These are phyloP conservation scores for Alternaria alternata DNA, from an alignment of 2,329 filamentous ascomycete genomes.

Conservation along the genomic window DNA sequence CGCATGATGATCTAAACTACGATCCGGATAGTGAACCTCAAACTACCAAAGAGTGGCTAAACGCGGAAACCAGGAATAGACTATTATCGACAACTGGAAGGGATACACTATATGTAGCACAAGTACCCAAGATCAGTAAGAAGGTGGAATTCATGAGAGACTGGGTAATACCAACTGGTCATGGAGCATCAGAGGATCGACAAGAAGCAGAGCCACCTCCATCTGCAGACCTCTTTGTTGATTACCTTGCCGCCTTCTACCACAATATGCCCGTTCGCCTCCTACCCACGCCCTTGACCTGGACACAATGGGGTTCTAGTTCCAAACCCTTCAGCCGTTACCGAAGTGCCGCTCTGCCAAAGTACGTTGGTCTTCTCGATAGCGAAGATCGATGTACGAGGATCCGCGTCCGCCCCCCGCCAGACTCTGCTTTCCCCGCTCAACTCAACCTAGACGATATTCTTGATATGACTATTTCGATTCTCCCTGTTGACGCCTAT, in stretches of 20 bases:
- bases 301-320: slow-evolving; percentile 58
- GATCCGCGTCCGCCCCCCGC: slow-evolving; percentile 61
- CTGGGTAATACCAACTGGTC: slow-evolving; percentile 48
- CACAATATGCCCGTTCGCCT: slow-evolving; percentile 61
- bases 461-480: slow-evolving; percentile 63
- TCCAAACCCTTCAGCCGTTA: slow-evolving; percentile 1
- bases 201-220: slow-evolving; percentile 9
- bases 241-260: slow-evolving; percentile 62
- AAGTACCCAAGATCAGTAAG: slow-evolving; percentile 53
- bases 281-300: slow-evolving; percentile 54
- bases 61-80: slow-evolving; percentile 56
- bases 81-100: slow-evolving; percentile 54
- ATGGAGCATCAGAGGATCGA: slow-evolving; percentile 29
- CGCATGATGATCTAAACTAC: slow-evolving; percentile 65
- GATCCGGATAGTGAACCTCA: slow-evolving; percentile 63
- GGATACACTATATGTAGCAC: slow-evolving; percentile 63
- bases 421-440: slow-evolving; percentile 57
- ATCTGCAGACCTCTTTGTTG: slow-evolving; percentile 44
- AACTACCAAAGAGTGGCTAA: slow-evolving; percentile 61
- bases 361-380: slow-evolving; percentile 58
- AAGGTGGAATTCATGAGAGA: slow-evolving; percentile 51
- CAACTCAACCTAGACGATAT: slow-evolving; percentile 70
- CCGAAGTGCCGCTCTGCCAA: slow-evolving; percentile 18
- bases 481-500: slow-evolving; percentile 67
- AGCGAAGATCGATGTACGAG: slow-evolving; percentile 52